Evolutionary conservation across 2,329 filamentous ascomycete species (phyloP).

Genomic region (Metarhizium sp.): DNA sequence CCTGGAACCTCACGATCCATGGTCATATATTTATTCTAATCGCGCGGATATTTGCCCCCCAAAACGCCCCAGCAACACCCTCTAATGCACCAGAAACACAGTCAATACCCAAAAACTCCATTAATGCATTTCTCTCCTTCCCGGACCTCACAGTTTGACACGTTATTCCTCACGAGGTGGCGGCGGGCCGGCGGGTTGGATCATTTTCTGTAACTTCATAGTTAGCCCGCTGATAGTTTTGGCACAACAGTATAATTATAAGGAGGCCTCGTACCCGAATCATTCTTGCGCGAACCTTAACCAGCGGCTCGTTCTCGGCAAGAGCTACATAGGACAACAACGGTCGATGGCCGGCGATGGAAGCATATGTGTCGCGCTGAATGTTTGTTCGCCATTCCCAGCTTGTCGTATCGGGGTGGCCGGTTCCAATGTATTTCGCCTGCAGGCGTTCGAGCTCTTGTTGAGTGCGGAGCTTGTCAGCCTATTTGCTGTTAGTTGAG

Average conservation of each 20-base stretch:
- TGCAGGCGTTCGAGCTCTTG: constrained; percentile 97
- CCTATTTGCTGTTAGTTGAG: constrained; percentile 35
- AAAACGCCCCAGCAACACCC: background rate
- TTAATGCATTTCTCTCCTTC: background rate
- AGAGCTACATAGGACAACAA: constrained; percentile 83
- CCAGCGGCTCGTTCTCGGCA: constrained; percentile 74
- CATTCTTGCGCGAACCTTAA: constrained; percentile 70
- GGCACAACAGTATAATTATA: background rate
- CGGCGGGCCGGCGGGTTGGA: constrained; percentile 51
- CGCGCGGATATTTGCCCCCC: background rate
- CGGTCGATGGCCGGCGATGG: constrained; percentile 81
- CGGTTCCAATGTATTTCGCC: constrained; percentile 90
- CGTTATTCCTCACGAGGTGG: constrained; percentile 42
- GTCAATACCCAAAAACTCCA: background rate
- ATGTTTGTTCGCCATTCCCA: constrained; percentile 98
- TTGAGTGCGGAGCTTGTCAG: constrained; percentile 94
- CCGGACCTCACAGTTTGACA: background rate
- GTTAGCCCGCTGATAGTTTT: constrained; percentile 1
- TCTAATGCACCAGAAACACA: background rate
- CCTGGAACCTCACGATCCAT: background rate
- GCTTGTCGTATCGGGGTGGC: constrained; percentile 91
- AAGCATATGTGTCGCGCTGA: constrained; percentile 83
- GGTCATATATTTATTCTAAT: background rate
- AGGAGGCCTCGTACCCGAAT: constrained; percentile 50
- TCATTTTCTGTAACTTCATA: constrained; percentile 48